These are phyloP conservation scores for Thalassiosira pacifica DNA, from an alignment of 352 stramenopile species.

Conservation along the genomic window DNA sequence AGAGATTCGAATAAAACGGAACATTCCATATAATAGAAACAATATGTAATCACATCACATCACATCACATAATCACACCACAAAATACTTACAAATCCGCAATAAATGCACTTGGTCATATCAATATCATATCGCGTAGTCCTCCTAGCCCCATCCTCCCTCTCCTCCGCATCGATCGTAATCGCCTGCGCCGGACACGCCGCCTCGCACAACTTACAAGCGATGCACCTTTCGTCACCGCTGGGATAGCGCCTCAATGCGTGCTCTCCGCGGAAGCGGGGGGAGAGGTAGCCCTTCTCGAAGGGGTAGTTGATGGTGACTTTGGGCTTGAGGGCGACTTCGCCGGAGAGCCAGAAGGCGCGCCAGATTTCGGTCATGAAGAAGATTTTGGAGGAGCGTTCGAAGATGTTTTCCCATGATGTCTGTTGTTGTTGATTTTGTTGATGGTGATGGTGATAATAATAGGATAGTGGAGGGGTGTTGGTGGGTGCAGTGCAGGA, in stretches of 20 bases:
- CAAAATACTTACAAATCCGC: constrained; percentile 86
- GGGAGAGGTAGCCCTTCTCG: constrained; percentile 96
- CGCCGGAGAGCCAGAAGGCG: constrained; percentile 87
- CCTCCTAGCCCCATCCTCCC: constrained; percentile 96
- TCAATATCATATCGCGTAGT: constrained; percentile 99
- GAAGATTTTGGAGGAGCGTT: constrained; percentile 88
- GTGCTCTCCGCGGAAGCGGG: constrained; percentile 99
- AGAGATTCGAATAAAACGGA: too few relatives aligned
- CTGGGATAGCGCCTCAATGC: constrained; percentile 98
- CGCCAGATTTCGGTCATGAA: constrained; percentile 93
- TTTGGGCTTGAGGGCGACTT: constrained; percentile 90
- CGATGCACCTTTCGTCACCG: constrained; percentile 99
- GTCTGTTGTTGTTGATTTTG: constrained; percentile 63
- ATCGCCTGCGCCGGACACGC: constrained; percentile 99
- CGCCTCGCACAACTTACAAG: constrained; percentile 99
- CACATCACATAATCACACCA: constrained; percentile 1
- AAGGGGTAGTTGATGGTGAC: constrained; percentile 99
- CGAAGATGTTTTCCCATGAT: constrained; percentile 85
- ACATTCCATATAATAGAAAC: too few relatives aligned
- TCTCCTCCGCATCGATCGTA: constrained; percentile 98
- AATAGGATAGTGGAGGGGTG: too few relatives aligned
- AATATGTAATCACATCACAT: too few relatives aligned
- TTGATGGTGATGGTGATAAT: too few relatives aligned
- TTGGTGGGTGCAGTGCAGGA: not conserved
- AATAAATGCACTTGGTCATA: constrained; percentile 99